phyloP scores from a whole-genome alignment of 495 filamentous ascomycete genomes.

The Neurospora africana region DNA sequence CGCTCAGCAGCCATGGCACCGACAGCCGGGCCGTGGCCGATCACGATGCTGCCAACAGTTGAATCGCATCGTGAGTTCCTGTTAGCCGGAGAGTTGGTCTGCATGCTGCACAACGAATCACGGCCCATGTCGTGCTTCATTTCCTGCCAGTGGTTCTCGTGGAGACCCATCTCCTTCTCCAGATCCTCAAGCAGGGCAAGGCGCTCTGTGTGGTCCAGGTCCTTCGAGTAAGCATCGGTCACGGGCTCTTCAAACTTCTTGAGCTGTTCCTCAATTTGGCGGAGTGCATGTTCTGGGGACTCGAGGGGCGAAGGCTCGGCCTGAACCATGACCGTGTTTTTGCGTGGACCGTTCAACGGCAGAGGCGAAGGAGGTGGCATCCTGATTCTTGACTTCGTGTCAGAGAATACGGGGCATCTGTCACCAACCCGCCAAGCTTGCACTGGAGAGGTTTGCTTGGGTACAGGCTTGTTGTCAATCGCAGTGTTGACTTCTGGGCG shows the following conservation, averaged over 20 bases:
- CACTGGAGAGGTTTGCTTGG: slow-evolving; percentile 22
- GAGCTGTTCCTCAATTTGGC: slow-evolving; percentile 40
- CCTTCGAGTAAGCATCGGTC: slow-evolving; percentile 18
- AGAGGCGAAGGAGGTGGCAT: slow-evolving; percentile 41
- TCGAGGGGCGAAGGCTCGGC: slow-evolving; percentile 39
- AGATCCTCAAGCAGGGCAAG: slow-evolving; percentile 39
- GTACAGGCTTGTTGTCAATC: not conserved
- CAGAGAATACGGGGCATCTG: slow-evolving; percentile 42
- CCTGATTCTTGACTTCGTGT: slow-evolving; percentile 29
- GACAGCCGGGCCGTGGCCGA: slow-evolving; percentile 11
- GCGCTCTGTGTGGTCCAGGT: slow-evolving; percentile 23
- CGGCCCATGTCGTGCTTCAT: slow-evolving; percentile 35
- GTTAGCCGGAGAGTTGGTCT: slow-evolving; percentile 18
- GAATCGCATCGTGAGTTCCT: slow-evolving; percentile 20
- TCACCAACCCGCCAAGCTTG: slow-evolving; percentile 41
- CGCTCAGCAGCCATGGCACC: slow-evolving; percentile 23
- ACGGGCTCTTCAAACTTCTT: slow-evolving; percentile 29
- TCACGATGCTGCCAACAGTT: slow-evolving; percentile 2
- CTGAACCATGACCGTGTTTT: slow-evolving; percentile 23
- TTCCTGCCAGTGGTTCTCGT: slow-evolving; percentile 41
- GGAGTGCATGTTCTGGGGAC: slow-evolving; percentile 36
- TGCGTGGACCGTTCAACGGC: slow-evolving; percentile 25
- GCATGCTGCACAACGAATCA: slow-evolving; percentile 38
- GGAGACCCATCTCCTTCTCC: slow-evolving; percentile 42
- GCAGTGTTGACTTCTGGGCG: not conserved